phyloP scores from a whole-genome alignment of 2,329 filamentous ascomycete genomes.

The Seiridium cupressi region DNA sequence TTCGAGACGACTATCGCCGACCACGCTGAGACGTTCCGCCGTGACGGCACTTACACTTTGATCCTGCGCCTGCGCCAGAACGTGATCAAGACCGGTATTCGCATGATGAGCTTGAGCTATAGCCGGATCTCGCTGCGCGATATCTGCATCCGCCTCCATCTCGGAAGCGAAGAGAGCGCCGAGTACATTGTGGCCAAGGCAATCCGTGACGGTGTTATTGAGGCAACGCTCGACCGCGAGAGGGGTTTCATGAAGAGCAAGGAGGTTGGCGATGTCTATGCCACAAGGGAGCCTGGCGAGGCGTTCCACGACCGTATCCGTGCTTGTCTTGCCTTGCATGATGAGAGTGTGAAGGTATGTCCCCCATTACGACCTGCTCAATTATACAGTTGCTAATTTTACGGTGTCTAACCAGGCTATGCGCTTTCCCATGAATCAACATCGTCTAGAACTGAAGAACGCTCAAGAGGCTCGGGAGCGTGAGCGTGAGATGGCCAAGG shows the following conservation, averaged over 20 bases:
- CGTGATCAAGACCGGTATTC: conserved; percentile 98
- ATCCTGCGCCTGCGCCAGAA: conserved; percentile 95
- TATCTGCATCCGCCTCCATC: conserved; percentile 90
- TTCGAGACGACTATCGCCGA: conserved; percentile 85
- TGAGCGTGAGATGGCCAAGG: conserved; percentile 95
- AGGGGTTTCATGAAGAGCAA: conserved; percentile 98
- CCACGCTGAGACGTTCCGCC: conserved; percentile 81
- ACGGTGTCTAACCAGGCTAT: conserved; percentile 60
- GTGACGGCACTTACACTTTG: conserved; percentile 92
- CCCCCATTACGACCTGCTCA: no score
- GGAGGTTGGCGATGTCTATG: conserved; percentile 93
- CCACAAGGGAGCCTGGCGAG: conserved; percentile 91
- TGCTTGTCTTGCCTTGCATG: conserved; percentile 87
- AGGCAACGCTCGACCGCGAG: conserved; percentile 91
- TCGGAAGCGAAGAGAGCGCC: conserved; percentile 94
- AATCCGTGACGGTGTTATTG: conserved; percentile 94
- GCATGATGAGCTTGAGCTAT: conserved; percentile 98
- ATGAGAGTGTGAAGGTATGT: conserved; percentile 94
- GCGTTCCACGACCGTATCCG: conserved; percentile 96
- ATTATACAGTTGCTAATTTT: conserved; percentile 19
- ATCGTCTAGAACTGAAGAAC: conserved; percentile 94
- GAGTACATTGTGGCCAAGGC: conserved; percentile 99
- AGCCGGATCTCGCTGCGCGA: conserved; percentile 95
- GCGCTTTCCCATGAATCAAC: conserved; percentile 99
- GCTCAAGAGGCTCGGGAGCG: conserved; percentile 96